Base-by-base conservation (phyloP, 257 asterid genomes). In the Perilla frutescens region DNA sequence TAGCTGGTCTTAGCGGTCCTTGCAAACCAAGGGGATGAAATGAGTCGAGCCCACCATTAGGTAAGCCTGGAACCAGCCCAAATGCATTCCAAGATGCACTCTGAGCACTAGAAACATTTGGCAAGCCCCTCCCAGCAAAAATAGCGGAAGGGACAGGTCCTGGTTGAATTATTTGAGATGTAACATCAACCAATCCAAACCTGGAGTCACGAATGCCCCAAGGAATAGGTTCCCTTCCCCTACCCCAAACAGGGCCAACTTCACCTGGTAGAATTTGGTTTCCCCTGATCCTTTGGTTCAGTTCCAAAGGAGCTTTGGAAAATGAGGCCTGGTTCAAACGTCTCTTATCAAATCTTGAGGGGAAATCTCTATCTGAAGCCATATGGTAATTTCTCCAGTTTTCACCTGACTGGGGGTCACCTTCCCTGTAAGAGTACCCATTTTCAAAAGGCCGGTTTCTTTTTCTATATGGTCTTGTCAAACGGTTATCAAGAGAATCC, bases 41-140 rank as follows among this genome's bases (percentile, higher is more conserved):
- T 68, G 96, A 14, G 74, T 93, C 97, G 9, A 91, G 84, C 49
- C 96, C 88, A 34, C 94, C 94, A 87, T 84, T 90, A 39, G 91
- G 91, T 65, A 95, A 61, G 71, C 92, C 93, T 62, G 96, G 96
- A 77, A 89, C 82, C 84, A 95, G 68, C 71, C 97, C 98, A 85
- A 81, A 94, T 70, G 92, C 82, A 85, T 81, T 81, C 96, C 98
- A 91, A 63, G 96, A 76, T 50, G 89, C 59, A 73, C 72, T 72
- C 47, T 74, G 97, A 67, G 87, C 77, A 79, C 77, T 79, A 63
- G 96, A 64, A 78, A 85, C 82, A 77, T 76, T 86, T 54, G 92
- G 83, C 66, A 90, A 31, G 71, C 92, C 97, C 83, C 94, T 91
- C 62, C 95, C 97, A 54, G 88, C 78, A 90, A 87, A 90, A 73